Evolutionary conservation across 2,329 filamentous ascomycete species (phyloP), one percentile per base, ranked within the genome.

Genomic region (Nemania sp.): DNA sequence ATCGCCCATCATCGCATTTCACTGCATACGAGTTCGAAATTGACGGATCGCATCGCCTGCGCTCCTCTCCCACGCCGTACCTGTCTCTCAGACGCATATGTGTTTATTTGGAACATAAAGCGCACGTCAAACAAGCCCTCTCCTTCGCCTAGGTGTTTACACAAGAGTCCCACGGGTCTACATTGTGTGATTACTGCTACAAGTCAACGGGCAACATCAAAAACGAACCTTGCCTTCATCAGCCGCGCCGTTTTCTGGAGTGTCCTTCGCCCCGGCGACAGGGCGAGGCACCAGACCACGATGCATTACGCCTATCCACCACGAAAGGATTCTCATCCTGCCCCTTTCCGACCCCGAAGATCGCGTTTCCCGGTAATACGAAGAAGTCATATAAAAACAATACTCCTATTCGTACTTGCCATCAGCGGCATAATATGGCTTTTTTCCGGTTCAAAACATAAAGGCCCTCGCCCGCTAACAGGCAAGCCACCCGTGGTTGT

Each of bases 261-360:
- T 6, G 47, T 51, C 17, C 21, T 48, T 21, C 43, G 42, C 57
- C 47, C 53, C 40, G 51, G 10, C 45, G 17, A 48, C 40, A 29
- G 52, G 51, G 53, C 15, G 37, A 47, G 57, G 48, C 55, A 51
- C 49, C 12, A 48, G 20, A 20, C 40, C 71, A 80, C 70, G 68
- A 95, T 97, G 92, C 93, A 97, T 76, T 92, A 94, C 81, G 92
- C 93, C 65, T 88, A 96, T 70, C 92, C 92, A 57, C 86, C 91
- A 71, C 89, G 92, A 76, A 96, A 94, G 79, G 87, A 85, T 72
- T 94, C 90, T 67, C 87, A 89, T 72, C 86, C 90, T 67, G 86
- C 87, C 67, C 87, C 89, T 32, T 94, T 91, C 77, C 82, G 83
- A 66, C 81, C 84, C 49, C 83, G 87, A 71, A 81, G 83, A 66